phyloP scores from a whole-genome alignment of 2,329 filamentous ascomycete genomes.

The Xylariaceae sp. region DNA sequence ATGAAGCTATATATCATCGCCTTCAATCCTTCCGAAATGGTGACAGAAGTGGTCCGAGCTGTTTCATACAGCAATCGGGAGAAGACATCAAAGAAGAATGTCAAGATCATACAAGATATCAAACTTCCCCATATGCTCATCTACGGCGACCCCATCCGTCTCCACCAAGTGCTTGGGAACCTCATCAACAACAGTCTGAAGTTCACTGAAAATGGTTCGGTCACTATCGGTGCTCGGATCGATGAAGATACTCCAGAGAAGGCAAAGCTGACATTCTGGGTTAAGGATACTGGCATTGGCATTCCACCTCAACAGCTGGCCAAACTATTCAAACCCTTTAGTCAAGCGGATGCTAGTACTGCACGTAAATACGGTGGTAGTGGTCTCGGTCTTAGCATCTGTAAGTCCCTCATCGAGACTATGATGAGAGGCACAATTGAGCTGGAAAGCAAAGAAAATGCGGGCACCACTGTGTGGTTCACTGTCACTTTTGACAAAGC shows the following conservation, averaged over 20 bases:
- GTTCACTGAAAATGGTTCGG: constrained; percentile 81
- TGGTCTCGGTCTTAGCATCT: constrained; percentile 86
- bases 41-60: constrained; percentile 62
- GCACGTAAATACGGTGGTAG: constrained; percentile 89
- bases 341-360: constrained; percentile 86
- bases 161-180: constrained; percentile 71
- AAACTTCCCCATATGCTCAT: constrained; percentile 69
- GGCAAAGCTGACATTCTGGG: constrained; percentile 77
- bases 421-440: constrained; percentile 85
- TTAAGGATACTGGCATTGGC: constrained; percentile 86
- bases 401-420: constrained; percentile 88
- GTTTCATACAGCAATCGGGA: constrained; percentile 63
- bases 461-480: constrained; percentile 72
- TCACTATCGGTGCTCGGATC: constrained; percentile 75
- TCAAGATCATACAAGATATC: constrained; percentile 66
- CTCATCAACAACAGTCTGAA: constrained; percentile 91
- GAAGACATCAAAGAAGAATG: constrained; percentile 57
- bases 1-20: constrained; percentile 74
- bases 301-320: constrained; percentile 78
- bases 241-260: constrained; percentile 66
- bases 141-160: constrained; percentile 61
- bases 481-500: constrained; percentile 83
- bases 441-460: constrained; percentile 70
- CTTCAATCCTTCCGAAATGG: constrained; percentile 64
- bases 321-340: constrained; percentile 88